A percentile compares a stretch with the other conserved stretches of the same genome.
These are phyloP conservation scores for Microbotryomycetes sp. DNA, from an alignment of 1,284 basidiomycete species.

Conservation along the genomic window DNA sequence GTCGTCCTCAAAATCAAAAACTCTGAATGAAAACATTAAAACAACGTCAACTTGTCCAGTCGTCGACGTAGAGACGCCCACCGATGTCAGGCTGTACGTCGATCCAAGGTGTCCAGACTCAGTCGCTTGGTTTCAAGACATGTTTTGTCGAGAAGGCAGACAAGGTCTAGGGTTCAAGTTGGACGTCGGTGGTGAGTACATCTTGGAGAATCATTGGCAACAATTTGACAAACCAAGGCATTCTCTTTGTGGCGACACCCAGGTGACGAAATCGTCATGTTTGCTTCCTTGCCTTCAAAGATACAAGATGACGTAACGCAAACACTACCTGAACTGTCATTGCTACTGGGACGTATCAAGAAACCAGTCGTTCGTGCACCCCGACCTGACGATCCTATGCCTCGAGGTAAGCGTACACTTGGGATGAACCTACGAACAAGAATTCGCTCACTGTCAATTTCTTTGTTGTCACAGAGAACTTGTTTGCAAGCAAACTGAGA, in stretches of 20 bases:
- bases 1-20: background rate
- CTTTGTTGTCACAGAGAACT: slow-evolving; percentile 9
- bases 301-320: no score
- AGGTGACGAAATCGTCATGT: slow-evolving; percentile 29
- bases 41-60: slow-evolving; percentile 1
- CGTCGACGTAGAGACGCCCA: slow-evolving; percentile 27
- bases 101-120: slow-evolving; percentile 25
- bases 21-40: background rate
- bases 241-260: background rate
- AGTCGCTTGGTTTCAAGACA: slow-evolving; percentile 28
- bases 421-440: background rate
- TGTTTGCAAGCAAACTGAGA: slow-evolving; percentile 27
- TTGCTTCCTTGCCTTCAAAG: slow-evolving; percentile 9
- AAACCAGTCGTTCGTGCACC: slow-evolving; percentile 5
- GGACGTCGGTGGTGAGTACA: slow-evolving; percentile 16
- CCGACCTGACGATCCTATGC: slow-evolving; percentile 29
- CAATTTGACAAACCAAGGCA: no score
- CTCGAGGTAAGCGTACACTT: slow-evolving; percentile 14
- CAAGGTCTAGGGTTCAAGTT: slow-evolving; percentile 15
- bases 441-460: background rate
- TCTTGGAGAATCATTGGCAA: background rate
- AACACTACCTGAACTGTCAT: slow-evolving; percentile 1
- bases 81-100: slow-evolving; percentile 29
- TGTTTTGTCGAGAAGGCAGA: slow-evolving; percentile 22
- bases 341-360: slow-evolving; percentile 20